Base-by-base conservation (phyloP, 2,329 filamentous ascomycete species). In the Colletotrichum australisinense region DNA sequence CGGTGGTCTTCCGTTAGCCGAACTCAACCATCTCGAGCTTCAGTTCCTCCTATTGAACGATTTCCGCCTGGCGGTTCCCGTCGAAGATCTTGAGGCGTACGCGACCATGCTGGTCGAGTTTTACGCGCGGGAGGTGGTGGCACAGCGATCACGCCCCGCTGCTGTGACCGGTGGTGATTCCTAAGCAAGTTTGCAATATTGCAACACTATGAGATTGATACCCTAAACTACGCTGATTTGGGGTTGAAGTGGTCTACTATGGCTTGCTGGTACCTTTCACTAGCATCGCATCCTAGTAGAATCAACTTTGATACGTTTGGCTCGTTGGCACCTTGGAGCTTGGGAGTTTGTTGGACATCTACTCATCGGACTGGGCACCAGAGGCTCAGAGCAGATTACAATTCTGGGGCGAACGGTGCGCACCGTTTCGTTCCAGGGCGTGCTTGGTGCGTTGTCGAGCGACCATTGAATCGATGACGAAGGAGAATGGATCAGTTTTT, bases 41-140 rank as follows among this genome's bases (percentile, higher is more conserved):
- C 97, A 99, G 83, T 99, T 99, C 80, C 88, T 99, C 5, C 88
- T 98, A 2, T 88, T 99, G 35, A 99, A 99, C 83, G 97, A 98
- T 81, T 99, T 99, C 82, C 92, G 96, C 72, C 91, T 99, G 19
- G 94, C 95, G 2, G 93, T 99, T 11, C 93, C 96, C 0, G 93
- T 98, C 16, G 97, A 98, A 84, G 96, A 98, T 79, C 90, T 99
- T 72, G 97, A 99, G 83, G 95, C 95, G 0, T 99, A 99, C 78
- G 97, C 95, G 5, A 99, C 97, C 1, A 98, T 98, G 96, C 88
- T 99, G 14, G 97, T 99, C 19, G 96, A 98, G 80, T 99, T 98
- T 80, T 99, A 98, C 80, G 96, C 95, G 0, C 89, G 96, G 67
- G 97, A 99, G 81, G 93, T 98, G 19, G 90, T 98, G 30, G 82